Conservation (phyloP, 306 rosid genomes). For the Cajanus cajan region DNA sequence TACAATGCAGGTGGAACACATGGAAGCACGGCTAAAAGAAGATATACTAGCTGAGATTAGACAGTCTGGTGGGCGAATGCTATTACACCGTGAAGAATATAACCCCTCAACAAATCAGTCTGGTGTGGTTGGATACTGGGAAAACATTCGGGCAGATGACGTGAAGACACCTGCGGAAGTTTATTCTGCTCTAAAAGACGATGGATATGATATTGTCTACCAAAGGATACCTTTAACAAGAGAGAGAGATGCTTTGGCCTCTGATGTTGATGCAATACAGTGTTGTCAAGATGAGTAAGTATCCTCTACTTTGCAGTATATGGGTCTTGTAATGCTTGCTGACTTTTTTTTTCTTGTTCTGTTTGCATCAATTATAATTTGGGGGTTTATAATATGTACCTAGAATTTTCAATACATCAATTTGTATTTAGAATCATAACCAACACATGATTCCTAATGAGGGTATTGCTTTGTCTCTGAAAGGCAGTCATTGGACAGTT, state of each 20-base stretch:
- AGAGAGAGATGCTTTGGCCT: constrained; percentile 71
- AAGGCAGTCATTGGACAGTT: not conserved
- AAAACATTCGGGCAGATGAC: constrained; percentile 65
- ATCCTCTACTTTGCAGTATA: constrained; percentile 1
- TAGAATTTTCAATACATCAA: not conserved
- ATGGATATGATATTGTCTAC: constrained; percentile 60
- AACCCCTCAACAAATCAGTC: constrained; percentile 61
- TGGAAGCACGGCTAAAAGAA: constrained; percentile 76
- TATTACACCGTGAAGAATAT: constrained; percentile 81
- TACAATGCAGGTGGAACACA: constrained; percentile 74
- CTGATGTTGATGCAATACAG: constrained; percentile 80
- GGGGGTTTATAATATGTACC: not conserved
- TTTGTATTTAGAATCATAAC: constrained; percentile 1
- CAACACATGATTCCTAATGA: not conserved
- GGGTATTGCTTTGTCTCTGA: not conserved
- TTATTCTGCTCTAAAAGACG: constrained; percentile 57
- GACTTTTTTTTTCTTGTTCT: constrained; percentile 6
- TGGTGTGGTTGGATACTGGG: constrained; percentile 75
- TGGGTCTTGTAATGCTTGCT: not conserved
- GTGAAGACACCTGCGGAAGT: constrained; percentile 86
- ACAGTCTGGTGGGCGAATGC: constrained; percentile 72
- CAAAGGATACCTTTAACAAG: constrained; percentile 75
- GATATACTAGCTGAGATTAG: constrained; percentile 71
- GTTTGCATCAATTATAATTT: not conserved
- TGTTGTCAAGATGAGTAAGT: constrained; percentile 65